Evolutionary conservation across 1,284 basidiomycete species (phyloP), one percentile per base, ranked within the genome.

Genomic region (Papiliotrema flavescens): DNA sequence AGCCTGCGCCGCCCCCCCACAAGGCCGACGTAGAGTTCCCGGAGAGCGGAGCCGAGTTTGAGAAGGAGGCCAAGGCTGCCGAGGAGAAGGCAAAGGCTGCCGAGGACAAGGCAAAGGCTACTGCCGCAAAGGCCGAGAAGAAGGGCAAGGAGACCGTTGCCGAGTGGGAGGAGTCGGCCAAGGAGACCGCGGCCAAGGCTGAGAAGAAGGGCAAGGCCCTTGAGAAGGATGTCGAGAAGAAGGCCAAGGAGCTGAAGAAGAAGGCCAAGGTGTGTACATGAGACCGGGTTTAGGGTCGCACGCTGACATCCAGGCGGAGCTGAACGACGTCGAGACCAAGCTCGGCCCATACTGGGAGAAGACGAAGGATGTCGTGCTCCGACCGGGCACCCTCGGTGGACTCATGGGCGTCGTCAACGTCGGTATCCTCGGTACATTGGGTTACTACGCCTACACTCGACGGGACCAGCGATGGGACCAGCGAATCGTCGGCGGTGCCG

Each of bases 341-440:
- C 78, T 81, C 14, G 69, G 73, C 23, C 79, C 83, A 44, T 68
- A 85, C 26, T 86, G 82, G 81, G 77, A 81, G 17, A 70, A 80
- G 53, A 76, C 82, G 23, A 85, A 85, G 66, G 79, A 84, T 40
- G 81, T 83, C 55, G 61, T 89, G 28, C 76, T 89, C 53, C 81
- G 83, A 28, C 88, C 87, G 19, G 82, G 83, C 34, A 83, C 87
- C 51, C 84, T 85, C 7, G 86, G 88, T 43, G 87, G 88, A 44
- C 76, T 89, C 20, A 62, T 89, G 59, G 87, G 87, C 52, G 73
- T 89, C 37, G 87, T 87, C 51, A 90, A 90, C 71, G 77, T 89
- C 57, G 87, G 87, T 32, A 74, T 89, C 35, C 66, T 89, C 26
- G 82, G 82, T 1, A 81, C 82, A 11, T 78, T 83, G 15, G 83